Evolutionary conservation across 495 filamentous ascomycete species (phyloP).

Genomic region (Choiromyces venosus): DNA sequence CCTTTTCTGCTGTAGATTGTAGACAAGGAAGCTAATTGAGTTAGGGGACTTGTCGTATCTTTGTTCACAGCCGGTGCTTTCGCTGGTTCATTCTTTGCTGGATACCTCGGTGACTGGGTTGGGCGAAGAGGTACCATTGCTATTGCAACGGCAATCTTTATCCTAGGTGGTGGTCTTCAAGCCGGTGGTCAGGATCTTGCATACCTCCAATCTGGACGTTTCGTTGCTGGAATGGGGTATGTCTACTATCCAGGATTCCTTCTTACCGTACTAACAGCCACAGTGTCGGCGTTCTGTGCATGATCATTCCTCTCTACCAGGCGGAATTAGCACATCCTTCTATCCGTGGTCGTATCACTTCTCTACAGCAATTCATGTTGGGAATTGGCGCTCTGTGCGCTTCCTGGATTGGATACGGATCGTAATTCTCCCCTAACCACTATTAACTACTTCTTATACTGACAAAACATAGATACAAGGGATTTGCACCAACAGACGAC

Average conservation of each 20-base stretch:
- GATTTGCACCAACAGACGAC: constrained; percentile 38
- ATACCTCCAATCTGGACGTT: constrained; percentile 33
- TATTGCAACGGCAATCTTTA: constrained; percentile 54
- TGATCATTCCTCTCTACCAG: constrained; percentile 49
- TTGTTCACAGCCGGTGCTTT: constrained; percentile 63
- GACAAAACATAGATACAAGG: too few species aligned
- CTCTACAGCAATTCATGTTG: constrained; percentile 58
- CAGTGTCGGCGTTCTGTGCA: constrained; percentile 46
- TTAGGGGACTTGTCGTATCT: constrained; percentile 60
- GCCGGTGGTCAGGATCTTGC: constrained; percentile 26
- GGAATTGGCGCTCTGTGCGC: constrained; percentile 52
- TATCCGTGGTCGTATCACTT: constrained; percentile 50
- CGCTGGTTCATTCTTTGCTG: constrained; percentile 53
- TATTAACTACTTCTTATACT: neutral
- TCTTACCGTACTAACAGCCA: constrained; percentile 37
- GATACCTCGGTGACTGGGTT: constrained; percentile 47
- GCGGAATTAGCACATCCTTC: constrained; percentile 46
- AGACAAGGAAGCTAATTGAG: too few species aligned
- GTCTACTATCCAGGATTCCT: neutral
- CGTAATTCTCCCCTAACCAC: constrained; percentile 41
- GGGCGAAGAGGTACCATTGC: constrained; percentile 51
- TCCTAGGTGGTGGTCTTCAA: constrained; percentile 56
- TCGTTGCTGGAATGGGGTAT: constrained; percentile 34
- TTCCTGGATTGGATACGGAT: constrained; percentile 48
- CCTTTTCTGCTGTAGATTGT: too few species aligned